Conservation (phyloP, 108 stramenopile species). For the Poteriospumella lacustris region DNA sequence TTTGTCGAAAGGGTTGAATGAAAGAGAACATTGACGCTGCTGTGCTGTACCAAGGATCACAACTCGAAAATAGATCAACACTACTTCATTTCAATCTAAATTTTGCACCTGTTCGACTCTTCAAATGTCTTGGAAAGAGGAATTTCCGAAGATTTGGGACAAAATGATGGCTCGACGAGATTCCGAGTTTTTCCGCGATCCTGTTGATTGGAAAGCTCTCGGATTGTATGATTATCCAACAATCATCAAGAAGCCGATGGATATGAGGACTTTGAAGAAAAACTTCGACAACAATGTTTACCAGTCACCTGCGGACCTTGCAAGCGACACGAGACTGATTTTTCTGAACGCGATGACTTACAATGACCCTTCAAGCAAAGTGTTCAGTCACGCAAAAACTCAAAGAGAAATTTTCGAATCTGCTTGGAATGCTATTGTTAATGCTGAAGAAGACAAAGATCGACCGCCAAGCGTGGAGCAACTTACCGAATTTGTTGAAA, state of each 20-base stretch:
- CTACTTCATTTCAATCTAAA: too few species aligned
- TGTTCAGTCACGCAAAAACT: slow-evolving; percentile 64
- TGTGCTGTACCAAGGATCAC: too few species aligned
- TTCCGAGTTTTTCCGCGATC: slow-evolving; percentile 15
- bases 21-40: too few species aligned
- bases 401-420: slow-evolving; percentile 70
- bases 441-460: slow-evolving; percentile 41
- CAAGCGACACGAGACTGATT: neutral
- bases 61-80: too few species aligned
- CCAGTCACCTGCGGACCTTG: neutral
- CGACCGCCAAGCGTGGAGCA: neutral
- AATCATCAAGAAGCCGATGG: slow-evolving; percentile 23
- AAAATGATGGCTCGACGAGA: neutral
- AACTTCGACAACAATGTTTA: neutral
- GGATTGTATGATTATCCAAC: slow-evolving; percentile 12
- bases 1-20: too few species aligned
- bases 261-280: neutral
- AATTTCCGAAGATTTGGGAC: neutral
- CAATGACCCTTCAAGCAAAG: slow-evolving; percentile 31
- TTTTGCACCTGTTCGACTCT: too few species aligned
- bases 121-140: neutral
- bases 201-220: slow-evolving; percentile 22
- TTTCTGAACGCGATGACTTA: slow-evolving; percentile 19
- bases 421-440: slow-evolving; percentile 34
- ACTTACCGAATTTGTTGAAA: neutral